These are phyloP conservation scores for Sphagnurus paluster DNA, from an alignment of 1,284 basidiomycete species.

Conservation along the genomic window DNA sequence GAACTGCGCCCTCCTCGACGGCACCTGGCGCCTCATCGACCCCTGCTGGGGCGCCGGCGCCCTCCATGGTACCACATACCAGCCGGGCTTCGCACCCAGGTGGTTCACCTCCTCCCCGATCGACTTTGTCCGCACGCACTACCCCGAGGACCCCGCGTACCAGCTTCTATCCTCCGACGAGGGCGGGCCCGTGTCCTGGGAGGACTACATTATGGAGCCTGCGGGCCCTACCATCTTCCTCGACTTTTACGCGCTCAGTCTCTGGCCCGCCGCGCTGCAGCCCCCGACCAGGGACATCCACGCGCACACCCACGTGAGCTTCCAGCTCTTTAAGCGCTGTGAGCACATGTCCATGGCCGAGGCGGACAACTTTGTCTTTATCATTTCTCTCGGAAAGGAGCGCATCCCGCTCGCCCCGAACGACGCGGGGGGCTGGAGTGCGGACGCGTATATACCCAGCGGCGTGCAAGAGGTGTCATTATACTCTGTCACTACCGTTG, in stretches of 20 bases:
- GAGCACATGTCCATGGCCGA: slow-evolving; percentile 43
- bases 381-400: slow-evolving; percentile 33
- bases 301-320: slow-evolving; percentile 32
- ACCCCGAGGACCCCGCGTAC: slow-evolving; percentile 40
- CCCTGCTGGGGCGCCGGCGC: slow-evolving; percentile 46
- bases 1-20: slow-evolving; percentile 43
- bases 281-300: slow-evolving; percentile 34
- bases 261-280: slow-evolving; percentile 35
- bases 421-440: slow-evolving; percentile 39
- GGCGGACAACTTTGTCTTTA: slow-evolving; percentile 40
- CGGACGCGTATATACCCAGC: slow-evolving; percentile 33
- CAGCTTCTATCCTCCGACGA: slow-evolving; percentile 40
- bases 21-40: slow-evolving; percentile 45
- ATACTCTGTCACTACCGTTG: slow-evolving; percentile 33
- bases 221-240: slow-evolving; percentile 34
- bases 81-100: slow-evolving; percentile 32
- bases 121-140: slow-evolving; percentile 44
- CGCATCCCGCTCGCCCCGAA: slow-evolving; percentile 34
- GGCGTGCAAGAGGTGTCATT: slow-evolving; percentile 34
- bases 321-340: slow-evolving; percentile 43
- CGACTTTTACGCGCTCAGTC: slow-evolving; percentile 36
- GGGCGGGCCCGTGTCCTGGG: slow-evolving; percentile 39
- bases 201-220: slow-evolving; percentile 41
- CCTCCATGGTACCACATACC: slow-evolving; percentile 33
- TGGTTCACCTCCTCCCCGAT: slow-evolving; percentile 40